Evolutionary conservation across 805 yeast genomes (phyloP).

Genomic region (Barnettozyma pratensis): DNA sequence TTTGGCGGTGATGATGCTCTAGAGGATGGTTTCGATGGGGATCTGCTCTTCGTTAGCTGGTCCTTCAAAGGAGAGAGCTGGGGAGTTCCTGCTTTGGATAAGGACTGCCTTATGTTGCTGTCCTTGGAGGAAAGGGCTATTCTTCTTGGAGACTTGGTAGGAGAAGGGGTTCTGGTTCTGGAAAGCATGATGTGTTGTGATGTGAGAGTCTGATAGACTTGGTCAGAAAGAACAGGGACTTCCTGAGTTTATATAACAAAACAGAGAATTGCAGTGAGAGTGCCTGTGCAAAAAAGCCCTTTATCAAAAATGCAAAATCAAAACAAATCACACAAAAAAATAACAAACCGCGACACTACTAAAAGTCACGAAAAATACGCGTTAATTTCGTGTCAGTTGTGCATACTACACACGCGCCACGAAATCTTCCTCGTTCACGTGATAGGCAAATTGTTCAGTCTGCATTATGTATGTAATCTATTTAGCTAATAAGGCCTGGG

Average conservation of each 20-base stretch:
- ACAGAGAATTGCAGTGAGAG: too few relatives aligned
- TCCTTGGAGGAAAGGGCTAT: constrained; percentile 23
- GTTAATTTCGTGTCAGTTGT: not conserved
- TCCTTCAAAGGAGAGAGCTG: constrained; percentile 11
- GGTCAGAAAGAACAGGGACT: not conserved
- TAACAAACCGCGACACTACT: not conserved
- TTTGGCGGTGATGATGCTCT: constrained; percentile 8
- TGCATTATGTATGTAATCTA: not conserved
- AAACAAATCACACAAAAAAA: not conserved
- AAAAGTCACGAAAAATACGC: not conserved
- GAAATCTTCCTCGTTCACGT: not conserved
- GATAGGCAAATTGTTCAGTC: not conserved
- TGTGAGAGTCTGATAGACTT: not conserved
- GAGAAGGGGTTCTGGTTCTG: constrained; percentile 18
- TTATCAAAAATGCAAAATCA: not conserved
- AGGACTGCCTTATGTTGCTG: constrained; percentile 16
- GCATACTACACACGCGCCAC: not conserved
- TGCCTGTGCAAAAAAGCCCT: too few relatives aligned
- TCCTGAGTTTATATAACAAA: not conserved
- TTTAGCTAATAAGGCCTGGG: not conserved
- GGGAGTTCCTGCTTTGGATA: constrained; percentile 12
- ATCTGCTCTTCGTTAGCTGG: not conserved
- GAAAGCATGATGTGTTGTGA: constrained; percentile 1
- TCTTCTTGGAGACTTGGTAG: constrained; percentile 20
- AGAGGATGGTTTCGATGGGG: constrained; percentile 7